Evolutionary conservation across 2,329 filamentous ascomycete species (phyloP).

Genomic region (Fusarium phyllophilum): DNA sequence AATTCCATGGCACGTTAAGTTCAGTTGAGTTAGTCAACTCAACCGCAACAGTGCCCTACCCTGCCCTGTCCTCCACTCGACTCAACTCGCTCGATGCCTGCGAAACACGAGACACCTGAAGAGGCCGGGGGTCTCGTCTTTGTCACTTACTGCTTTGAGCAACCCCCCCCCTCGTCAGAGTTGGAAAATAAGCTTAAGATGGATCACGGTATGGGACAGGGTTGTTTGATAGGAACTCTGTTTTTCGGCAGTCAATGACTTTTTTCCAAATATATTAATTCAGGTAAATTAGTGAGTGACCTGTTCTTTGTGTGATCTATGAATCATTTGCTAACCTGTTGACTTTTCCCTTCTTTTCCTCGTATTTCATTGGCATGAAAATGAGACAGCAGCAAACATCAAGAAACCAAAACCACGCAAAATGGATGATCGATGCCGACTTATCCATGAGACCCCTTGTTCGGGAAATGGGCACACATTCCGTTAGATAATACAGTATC

Average conservation of each 20-base stretch:
- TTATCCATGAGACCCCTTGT: constrained; percentile 40
- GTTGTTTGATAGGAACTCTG: constrained; percentile 18
- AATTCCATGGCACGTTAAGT: constrained; percentile 7
- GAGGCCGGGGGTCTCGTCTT: background rate
- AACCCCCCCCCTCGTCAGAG: constrained; percentile 14
- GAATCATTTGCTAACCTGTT: background rate
- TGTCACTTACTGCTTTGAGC: constrained; percentile 13
- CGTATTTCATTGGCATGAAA: background rate
- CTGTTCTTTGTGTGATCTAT: background rate
- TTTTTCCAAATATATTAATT: background rate
- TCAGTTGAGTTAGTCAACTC: constrained; percentile 5
- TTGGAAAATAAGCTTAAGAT: constrained; percentile 46
- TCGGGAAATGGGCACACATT: constrained; percentile 42
- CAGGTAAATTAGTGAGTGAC: background rate
- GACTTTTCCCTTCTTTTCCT: background rate
- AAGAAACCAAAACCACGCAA: constrained; percentile 12
- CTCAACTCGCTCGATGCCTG: background rate
- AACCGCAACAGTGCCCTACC: constrained; percentile 22
- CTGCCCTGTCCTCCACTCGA: background rate
- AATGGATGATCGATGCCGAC: constrained; percentile 40
- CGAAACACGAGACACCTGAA: constrained; percentile 1
- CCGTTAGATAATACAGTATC: constrained; percentile 45
- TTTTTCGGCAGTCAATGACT: background rate
- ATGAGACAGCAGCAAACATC: background rate
- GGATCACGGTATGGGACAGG: constrained; percentile 32